Conservation (phyloP, 495 filamentous ascomycete genomes). For the Tuber magnatum region DNA sequence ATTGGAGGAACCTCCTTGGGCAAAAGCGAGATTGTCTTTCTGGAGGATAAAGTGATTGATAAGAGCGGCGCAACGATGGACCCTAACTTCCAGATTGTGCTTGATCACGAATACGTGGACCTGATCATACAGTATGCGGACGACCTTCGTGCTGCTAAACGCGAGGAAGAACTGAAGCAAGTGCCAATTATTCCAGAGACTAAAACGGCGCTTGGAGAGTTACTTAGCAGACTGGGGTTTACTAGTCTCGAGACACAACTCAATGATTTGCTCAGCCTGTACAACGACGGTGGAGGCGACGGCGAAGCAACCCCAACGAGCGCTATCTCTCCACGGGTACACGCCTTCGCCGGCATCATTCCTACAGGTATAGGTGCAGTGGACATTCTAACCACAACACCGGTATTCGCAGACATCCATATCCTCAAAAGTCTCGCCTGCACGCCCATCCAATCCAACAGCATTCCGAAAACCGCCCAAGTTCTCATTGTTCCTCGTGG, state of each 20-base stretch:
- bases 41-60: conserved; percentile 64
- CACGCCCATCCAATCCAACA: conserved; percentile 52
- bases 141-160: conserved; percentile 10
- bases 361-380: conserved; percentile 50
- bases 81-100: conserved; percentile 45
- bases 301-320: conserved; percentile 28
- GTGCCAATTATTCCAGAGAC: conserved; percentile 18
- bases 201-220: conserved; percentile 28
- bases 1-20: conserved; percentile 76
- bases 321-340: conserved; percentile 19
- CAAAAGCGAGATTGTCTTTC: conserved; percentile 79
- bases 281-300: conserved; percentile 12
- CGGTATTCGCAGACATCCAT: conserved; percentile 50
- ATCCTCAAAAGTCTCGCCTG: conserved; percentile 64
- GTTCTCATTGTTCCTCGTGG: conserved; percentile 79
- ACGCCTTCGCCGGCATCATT: conserved; percentile 47
- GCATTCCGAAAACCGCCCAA: conserved; percentile 49
- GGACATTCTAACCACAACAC: conserved; percentile 44
- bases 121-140: conserved; percentile 34
- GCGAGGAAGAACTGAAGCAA: conserved; percentile 14
- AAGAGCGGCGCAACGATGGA: conserved; percentile 57
- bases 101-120: conserved; percentile 32
- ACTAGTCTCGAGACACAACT: conserved; percentile 30
- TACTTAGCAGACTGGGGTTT: conserved; percentile 29
- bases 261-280: conserved; percentile 30